Evolutionary conservation across 2,329 filamentous ascomycete genomes (phyloP).

Genomic region (Fusarium buxicola): DNA sequence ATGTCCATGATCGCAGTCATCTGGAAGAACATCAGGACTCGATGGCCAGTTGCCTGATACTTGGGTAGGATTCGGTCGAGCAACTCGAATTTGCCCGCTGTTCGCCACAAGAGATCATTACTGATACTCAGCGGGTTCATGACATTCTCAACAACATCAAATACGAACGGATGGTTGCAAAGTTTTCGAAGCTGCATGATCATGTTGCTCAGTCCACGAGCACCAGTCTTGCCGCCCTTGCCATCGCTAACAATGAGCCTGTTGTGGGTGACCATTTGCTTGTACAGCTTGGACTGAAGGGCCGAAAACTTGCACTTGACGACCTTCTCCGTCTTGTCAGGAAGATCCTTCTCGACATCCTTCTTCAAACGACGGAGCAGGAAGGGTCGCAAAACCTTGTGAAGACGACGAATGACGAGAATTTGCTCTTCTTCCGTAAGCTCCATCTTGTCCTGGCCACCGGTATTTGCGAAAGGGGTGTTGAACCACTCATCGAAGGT

Average conservation of each 20-base stretch:
- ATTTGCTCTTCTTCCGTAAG: slow-evolving; percentile 99
- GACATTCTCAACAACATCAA: slow-evolving; percentile 96
- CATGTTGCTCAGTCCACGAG: slow-evolving; percentile 98
- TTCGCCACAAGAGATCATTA: slow-evolving; percentile 95
- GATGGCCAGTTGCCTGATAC: slow-evolving; percentile 89
- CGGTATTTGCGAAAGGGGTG: slow-evolving; percentile 98
- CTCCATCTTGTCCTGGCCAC: slow-evolving; percentile 98
- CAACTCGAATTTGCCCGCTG: slow-evolving; percentile 96
- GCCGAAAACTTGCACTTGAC: slow-evolving; percentile 99
- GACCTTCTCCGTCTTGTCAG: slow-evolving; percentile 98
- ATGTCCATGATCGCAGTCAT: slow-evolving; percentile 99
- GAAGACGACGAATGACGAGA: slow-evolving; percentile 95
- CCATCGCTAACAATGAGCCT: slow-evolving; percentile 94
- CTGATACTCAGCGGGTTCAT: slow-evolving; percentile 92
- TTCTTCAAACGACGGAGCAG: slow-evolving; percentile 98
- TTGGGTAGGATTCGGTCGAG: slow-evolving; percentile 93
- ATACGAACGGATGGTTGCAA: slow-evolving; percentile 99
- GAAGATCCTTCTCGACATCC: slow-evolving; percentile 98
- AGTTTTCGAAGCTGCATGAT: slow-evolving; percentile 99
- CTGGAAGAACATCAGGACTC: slow-evolving; percentile 99
- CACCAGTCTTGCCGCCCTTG: slow-evolving; percentile 93
- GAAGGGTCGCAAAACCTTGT: slow-evolving; percentile 98
- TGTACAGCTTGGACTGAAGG: slow-evolving; percentile 92
- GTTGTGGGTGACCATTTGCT: slow-evolving; percentile 96
- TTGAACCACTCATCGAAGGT: slow-evolving; percentile 99